These are phyloP conservation scores for Maudiozyma barnettii DNA, from an alignment of 805 yeast species.

Conservation along the genomic window DNA sequence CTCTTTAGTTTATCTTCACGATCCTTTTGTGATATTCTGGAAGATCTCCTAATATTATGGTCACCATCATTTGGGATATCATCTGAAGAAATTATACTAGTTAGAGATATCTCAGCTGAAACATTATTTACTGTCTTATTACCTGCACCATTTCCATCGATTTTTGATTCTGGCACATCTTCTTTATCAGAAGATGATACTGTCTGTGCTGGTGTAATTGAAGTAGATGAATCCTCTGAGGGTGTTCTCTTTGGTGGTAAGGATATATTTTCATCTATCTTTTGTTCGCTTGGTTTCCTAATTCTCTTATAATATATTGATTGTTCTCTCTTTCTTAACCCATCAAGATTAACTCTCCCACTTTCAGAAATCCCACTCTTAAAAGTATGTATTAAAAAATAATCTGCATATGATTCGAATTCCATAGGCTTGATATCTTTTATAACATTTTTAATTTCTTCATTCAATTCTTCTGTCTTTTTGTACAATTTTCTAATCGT, in stretches of 20 bases:
- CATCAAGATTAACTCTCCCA: constrained; percentile 25
- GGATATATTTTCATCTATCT: not conserved
- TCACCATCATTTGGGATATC: not conserved
- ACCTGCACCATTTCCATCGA: not conserved
- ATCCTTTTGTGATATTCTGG: constrained; percentile 9
- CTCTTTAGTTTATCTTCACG: constrained; percentile 1
- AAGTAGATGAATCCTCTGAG: not conserved
- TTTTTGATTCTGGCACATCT: not conserved
- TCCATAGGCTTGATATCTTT: constrained; percentile 19
- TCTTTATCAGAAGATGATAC: not conserved
- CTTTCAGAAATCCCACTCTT: constrained; percentile 26
- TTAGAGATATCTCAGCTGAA: constrained; percentile 1
- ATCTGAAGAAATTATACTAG: not conserved
- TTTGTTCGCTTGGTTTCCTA: constrained; percentile 6
- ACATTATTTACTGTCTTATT: constrained; percentile 1
- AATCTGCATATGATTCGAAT: constrained; percentile 29
- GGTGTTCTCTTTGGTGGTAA: constrained; percentile 6
- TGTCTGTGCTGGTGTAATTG: not conserved
- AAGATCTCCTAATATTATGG: constrained; percentile 6
- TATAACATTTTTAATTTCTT: constrained; percentile 9
- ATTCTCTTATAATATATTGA: constrained; percentile 21
- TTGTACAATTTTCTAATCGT: constrained; percentile 6
- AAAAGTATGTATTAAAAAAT: constrained; percentile 20
- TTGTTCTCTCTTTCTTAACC: constrained; percentile 21
- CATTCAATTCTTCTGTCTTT: constrained; percentile 5